Evolutionary conservation across 352 stramenopile genomes (phyloP), one percentile per base, ranked within the genome.

Genomic region (Globisporangium rhizosaccharum): DNA sequence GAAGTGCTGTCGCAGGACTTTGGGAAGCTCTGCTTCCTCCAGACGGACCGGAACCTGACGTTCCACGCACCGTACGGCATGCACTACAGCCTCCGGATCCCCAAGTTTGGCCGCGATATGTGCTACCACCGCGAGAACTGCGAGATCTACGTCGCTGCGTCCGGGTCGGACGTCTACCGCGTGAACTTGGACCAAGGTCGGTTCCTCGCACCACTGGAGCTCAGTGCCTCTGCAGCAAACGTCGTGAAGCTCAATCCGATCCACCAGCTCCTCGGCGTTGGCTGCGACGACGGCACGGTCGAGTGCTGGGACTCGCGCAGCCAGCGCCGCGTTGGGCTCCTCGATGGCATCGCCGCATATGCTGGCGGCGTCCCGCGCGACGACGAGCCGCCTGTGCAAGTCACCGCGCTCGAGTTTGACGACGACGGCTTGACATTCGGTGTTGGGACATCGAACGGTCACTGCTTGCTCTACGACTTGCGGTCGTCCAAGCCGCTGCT

Each of bases 11-110:
- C 91, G 15, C 72, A 92, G 37, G 97, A 99, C 72, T 99, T 98
- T 68, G 96, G 96, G 63, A 99, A 99, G 83, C 75, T 99, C 45
- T 97, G 83, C 20, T 97, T 99, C 59, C 68, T 99, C 20, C 87
- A 97, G 55, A 86, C 91, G 15, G 97, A 99, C 72, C 87, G 97
- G 20, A 98, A 90, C 36, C 82, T 99, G 51, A 81, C 81, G 14
- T 99, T 99, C 70, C 98, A 99, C 71, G 97, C 98, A 37, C 92
- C 96, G 1, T 99, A 99, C 73, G 98, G 98, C 26, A 88, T 73
- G 11, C 97, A 99, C 71, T 97, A 98, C 70, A 90, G 75, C 46
- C 73, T 99, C 64, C 74, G 97, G 54, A 96, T 99, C 59, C 97
- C 97, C 28, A 98, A 97, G 37, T 98, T 99, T 76, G 97, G 97